phyloP scores from a whole-genome alignment of 257 asterid species.

The Solanum pinnatisectum region DNA sequence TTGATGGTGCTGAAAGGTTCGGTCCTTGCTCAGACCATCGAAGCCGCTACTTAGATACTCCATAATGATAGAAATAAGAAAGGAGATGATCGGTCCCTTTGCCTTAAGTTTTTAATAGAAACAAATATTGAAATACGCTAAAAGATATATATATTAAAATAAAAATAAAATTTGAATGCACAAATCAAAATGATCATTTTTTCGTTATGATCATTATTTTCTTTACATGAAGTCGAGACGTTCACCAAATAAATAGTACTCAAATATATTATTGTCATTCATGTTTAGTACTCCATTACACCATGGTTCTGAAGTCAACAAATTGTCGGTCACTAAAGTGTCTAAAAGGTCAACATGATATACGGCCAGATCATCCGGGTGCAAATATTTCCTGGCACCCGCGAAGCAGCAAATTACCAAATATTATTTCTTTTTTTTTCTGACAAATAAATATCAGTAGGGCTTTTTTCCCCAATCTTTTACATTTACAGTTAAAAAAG shows the following conservation, averaged over 20 bases:
- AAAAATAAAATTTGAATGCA: neutral
- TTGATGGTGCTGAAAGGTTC: neutral
- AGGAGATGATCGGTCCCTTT: neutral
- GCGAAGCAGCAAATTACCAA: neutral
- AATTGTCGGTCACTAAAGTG: neutral
- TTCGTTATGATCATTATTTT: neutral
- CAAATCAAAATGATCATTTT: neutral
- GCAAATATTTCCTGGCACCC: neutral
- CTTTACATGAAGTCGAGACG: neutral
- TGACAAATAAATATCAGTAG: neutral
- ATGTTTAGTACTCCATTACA: neutral
- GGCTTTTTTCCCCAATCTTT: neutral
- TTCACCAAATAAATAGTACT: neutral
- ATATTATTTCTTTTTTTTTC: neutral
- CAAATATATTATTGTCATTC: neutral
- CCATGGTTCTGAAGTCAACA: neutral
- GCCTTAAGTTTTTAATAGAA: neutral
- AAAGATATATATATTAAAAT: neutral
- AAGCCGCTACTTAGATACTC: neutral
- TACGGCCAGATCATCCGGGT: neutral
- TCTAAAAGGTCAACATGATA: neutral
- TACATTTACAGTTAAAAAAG: neutral
- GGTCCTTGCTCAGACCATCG: neutral
- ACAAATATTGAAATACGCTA: neutral
- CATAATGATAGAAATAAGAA: neutral